Evolutionary conservation across 1,284 basidiomycete species (phyloP), one percentile per base, ranked within the genome.

Genomic region (Pyrrhoderma lamaoense): DNA sequence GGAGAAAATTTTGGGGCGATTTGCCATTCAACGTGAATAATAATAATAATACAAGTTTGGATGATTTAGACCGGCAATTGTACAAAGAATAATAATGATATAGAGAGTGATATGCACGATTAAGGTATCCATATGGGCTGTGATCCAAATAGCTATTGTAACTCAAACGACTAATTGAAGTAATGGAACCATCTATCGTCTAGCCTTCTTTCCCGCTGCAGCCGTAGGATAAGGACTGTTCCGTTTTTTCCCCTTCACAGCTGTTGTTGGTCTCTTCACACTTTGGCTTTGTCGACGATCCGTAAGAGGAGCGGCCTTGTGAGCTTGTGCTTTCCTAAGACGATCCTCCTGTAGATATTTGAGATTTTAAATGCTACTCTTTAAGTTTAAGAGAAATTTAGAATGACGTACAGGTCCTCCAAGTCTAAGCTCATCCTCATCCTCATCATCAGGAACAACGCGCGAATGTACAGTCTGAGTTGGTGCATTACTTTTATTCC

Each of bases 391-490:
- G 8, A 22, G n/a, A 40, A 22, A 22, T 7, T 18, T 9, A 37
- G 35, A 14, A 40, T 14, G 8, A 16, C 42, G 8, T 36, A 44
- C 51, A 18, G 47, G 25, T 34, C 45, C 42, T 7, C 54, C 51
- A 13, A 56, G 22, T 47, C 48, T 56, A 3, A 52, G 51, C 27
- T 56, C 51, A 22, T 56, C 54, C 14, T 52, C 54, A 14, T 52
- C 54, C 8, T 51, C 53, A 13, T 47, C 45, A n/a, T 52, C 51
- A 45, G 49, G n/a, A 5, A 36, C 40, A 46, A 8, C 42, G 44
- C 19, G 45, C 49, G 11, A 14, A 40, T 36, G 37, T 22, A 8
- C 5, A 8, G 38, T 7, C n/a, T 22, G 19, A 9, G 27, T 19
- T 13, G 37, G 47, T 13, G 42, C 39, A 23, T 11, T 51, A 51